Conservation (phyloP, 495 filamentous ascomycete genomes). For the Astrothelium macrocarpum region DNA sequence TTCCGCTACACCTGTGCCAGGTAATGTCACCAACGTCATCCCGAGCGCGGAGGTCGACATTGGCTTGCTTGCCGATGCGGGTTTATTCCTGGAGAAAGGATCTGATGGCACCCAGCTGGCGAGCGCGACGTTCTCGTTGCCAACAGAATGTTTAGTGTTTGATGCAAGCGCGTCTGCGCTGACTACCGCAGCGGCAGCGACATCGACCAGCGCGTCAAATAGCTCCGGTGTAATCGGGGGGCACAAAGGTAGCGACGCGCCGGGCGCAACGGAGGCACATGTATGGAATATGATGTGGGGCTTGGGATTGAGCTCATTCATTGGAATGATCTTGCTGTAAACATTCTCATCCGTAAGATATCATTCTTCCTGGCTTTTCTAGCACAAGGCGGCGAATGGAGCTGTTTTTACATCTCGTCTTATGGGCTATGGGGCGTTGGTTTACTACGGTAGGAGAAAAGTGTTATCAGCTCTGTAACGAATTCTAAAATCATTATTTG, state of each 20-base stretch:
- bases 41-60: neutral
- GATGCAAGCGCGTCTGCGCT: neutral
- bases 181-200: neutral
- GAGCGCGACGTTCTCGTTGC: neutral
- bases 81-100: neutral
- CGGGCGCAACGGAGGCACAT: neutral
- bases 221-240: neutral
- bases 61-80: neutral
- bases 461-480: too few relatives aligned
- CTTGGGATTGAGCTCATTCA: neutral
- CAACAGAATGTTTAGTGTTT: neutral
- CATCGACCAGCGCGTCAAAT: neutral
- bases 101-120: neutral
- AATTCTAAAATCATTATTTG: too few relatives aligned
- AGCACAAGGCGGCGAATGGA: neutral
- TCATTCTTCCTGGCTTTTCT: neutral
- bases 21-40: neutral
- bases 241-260: neutral
- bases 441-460: too few relatives aligned
- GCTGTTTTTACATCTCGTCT: neutral
- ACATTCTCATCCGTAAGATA: neutral
- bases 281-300: neutral
- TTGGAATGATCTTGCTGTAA: neutral
- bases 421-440: neutral
- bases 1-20: neutral